These are phyloP conservation scores for Cryptosporidium meleagridis DNA, from an alignment of 169 alveolate genomes.

Conservation along the genomic window DNA sequence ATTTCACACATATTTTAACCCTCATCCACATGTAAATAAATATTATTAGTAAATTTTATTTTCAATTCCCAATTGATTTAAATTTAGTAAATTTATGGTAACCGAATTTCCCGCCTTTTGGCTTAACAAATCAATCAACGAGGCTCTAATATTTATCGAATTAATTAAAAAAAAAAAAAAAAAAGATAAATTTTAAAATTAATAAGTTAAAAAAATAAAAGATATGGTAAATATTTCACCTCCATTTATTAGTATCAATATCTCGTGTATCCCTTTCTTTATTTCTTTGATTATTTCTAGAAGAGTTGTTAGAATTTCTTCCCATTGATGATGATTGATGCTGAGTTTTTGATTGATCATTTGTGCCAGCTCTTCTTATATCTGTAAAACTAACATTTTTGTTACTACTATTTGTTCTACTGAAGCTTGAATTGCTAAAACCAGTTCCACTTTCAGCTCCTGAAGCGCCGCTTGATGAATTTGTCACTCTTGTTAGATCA, in stretches of 20 bases:
- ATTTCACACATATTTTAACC: background rate
- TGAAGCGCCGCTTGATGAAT: background rate
- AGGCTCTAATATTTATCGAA: too few species aligned
- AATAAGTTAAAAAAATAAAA: background rate
- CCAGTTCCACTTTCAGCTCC: background rate
- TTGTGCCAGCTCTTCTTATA: conserved; percentile 18
- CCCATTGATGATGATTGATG: background rate
- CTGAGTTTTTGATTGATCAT: conserved; percentile 22
- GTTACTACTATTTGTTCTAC: conserved; percentile 19
- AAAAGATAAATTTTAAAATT: background rate
- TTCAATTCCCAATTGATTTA: too few species aligned
- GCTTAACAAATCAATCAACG: too few species aligned
- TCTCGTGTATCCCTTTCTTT: conserved; percentile 55
- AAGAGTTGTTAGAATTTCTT: background rate
- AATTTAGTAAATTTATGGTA: background rate
- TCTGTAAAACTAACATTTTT: conserved; percentile 44
- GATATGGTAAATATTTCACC: conserved; percentile 2
- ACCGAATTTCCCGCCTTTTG: background rate
- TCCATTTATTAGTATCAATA: conserved; percentile 59
- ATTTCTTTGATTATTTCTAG: conserved; percentile 33
- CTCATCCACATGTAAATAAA: background rate
- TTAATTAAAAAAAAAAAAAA: background rate
- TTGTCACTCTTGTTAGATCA: background rate
- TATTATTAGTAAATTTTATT: too few species aligned
- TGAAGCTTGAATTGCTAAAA: background rate